Percentiles rank a stretch among this genome's conserved stretches.
phyloP scores from a whole-genome alignment of 805 yeast genomes.

The Lipomyces kockii region DNA sequence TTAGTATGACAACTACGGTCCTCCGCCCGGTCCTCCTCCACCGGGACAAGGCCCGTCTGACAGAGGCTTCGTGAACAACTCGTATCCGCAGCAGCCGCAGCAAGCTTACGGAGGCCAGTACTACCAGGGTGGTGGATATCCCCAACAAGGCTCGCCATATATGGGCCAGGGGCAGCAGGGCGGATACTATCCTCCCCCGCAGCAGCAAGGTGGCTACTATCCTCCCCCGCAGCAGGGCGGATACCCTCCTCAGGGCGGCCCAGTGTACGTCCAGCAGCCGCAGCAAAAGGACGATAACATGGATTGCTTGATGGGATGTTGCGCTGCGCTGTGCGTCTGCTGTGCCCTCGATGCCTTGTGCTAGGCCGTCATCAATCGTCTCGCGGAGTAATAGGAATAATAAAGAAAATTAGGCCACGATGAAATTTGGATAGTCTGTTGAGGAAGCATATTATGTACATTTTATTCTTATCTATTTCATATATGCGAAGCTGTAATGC shows the following conservation, averaged over 20 bases:
- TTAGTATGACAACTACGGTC: constrained; percentile 24
- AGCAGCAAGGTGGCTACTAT: constrained; percentile 17
- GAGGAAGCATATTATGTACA: background rate
- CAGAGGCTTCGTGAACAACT: constrained; percentile 20
- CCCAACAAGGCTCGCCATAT: constrained; percentile 25
- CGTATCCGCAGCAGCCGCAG: constrained; percentile 33
- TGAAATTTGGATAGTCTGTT: background rate
- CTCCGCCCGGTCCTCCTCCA: constrained; percentile 32
- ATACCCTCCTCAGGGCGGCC: constrained; percentile 24
- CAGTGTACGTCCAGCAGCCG: constrained; percentile 26
- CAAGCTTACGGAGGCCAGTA: constrained; percentile 15
- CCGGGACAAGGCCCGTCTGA: constrained; percentile 9
- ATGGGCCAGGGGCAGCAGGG: constrained; percentile 18
- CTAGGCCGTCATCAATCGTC: constrained; percentile 7
- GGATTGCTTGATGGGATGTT: constrained; percentile 34
- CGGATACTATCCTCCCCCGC: constrained; percentile 19
- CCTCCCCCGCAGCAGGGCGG: constrained; percentile 29
- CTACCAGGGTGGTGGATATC: constrained; percentile 28
- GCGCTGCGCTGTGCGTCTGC: constrained; percentile 39
- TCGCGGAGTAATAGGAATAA: background rate
- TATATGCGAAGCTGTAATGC: background rate
- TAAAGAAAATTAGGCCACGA: background rate
- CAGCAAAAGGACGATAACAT: constrained; percentile 24
- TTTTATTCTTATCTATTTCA: background rate
- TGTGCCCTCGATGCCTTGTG: constrained; percentile 35